Base-by-base conservation (phyloP, 106 monocot species). In the Dendrobium catenatum region DNA sequence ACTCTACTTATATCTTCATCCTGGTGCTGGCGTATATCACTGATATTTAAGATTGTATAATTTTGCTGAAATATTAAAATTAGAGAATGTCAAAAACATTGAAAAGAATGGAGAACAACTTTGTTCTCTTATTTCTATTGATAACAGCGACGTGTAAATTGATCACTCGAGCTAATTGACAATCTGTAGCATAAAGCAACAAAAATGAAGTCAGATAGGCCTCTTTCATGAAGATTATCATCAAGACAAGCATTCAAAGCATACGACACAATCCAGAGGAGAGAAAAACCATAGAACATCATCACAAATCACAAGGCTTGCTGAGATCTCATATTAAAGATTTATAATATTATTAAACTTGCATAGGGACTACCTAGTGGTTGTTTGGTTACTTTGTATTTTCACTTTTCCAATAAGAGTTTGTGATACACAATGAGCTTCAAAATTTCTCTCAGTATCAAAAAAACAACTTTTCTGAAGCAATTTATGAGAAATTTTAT, bases 1-100 rank as follows among this genome's bases (percentile, higher is more conserved):
- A 93, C 88, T 76, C 90, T 93, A 82, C 22, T 87, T 83, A 93
- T 89, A 68, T 93, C 88, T 76, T 87, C 90, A 49, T 88, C 87
- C 78, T 93, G 93, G 19, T 80, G 85, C 46, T 80, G 84, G 7
- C 61, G 79, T 76, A 89, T 93, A 82, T 93, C 90, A 46, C 46
- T 74, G 27, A 89, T 89, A 81, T 80, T 87, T 73, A 93, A 85
- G 31, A 90, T 83, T 27, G 82, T 90, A 83, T 93, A 93, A 82
- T 83, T 93, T 78, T 88, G 93, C 90, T 86, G 86, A 68, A 85
- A 66, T n/a, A 73, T 61, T 72, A 29, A 68, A 74, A 33, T 77
- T 42, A 54, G 10, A 51, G 72, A 15, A 73, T 74, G 29, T 77
- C 43, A 82, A 59, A 40, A 47, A 44, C 18, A 75, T 48, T 19